Conservation (phyloP, 768 basidiomycete species). For the Lenzites betulinus region DNA sequence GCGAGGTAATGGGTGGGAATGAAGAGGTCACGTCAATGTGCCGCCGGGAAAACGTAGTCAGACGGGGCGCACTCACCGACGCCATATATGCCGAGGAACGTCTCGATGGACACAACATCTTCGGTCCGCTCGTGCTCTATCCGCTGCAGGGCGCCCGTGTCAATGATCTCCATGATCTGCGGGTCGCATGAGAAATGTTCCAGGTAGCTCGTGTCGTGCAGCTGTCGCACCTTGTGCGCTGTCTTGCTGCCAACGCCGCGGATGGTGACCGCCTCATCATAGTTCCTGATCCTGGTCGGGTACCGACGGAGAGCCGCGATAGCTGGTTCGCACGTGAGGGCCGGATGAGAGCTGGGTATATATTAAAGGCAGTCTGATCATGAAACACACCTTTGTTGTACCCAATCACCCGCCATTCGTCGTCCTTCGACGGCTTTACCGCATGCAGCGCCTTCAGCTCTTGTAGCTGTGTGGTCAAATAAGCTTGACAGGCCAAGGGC, state of each 20-base stretch:
- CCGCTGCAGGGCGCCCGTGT: conserved; percentile 71
- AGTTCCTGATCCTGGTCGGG: conserved; percentile 58
- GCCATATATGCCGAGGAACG: conserved; percentile 84
- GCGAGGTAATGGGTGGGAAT: background rate
- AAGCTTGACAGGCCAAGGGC: background rate
- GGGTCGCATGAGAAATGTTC: background rate
- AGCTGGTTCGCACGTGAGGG: conserved; percentile 38
- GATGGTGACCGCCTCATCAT: conserved; percentile 60
- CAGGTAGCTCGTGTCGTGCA: background rate
- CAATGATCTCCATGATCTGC: conserved; percentile 80
- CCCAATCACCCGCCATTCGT: conserved; percentile 66
- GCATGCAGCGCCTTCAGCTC: conserved; percentile 68
- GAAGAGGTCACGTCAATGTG: background rate
- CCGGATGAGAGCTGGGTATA: background rate
- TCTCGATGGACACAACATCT: conserved; percentile 53
- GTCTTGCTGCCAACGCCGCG: conserved; percentile 74
- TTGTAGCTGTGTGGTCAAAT: conserved; percentile 47
- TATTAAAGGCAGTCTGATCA: background rate
- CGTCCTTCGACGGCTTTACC: conserved; percentile 57
- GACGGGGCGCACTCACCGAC: conserved; percentile 56
- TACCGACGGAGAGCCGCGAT: conserved; percentile 59
- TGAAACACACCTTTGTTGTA: conserved; percentile 64
- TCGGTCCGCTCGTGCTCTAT: conserved; percentile 68
- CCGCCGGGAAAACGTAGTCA: background rate
- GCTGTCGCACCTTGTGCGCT: conserved; percentile 59